Percentiles rank a stretch among this genome's conserved stretches.
phyloP scores from a whole-genome alignment of 1,139 yeast genomes.

The Arxiozyma slooffiae region DNA sequence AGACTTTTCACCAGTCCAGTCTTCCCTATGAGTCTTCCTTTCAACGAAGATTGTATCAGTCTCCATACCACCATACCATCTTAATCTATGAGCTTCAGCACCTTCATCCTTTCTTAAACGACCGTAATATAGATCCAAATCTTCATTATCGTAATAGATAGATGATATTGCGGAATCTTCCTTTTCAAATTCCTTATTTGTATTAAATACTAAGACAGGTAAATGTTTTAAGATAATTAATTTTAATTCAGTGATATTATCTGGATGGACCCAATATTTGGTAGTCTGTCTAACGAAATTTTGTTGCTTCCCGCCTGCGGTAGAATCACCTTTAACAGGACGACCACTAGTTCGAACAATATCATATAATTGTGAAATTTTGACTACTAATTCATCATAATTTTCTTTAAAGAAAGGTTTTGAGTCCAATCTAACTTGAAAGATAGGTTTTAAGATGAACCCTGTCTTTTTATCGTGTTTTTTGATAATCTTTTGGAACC shows the following conservation, averaged over 20 bases:
- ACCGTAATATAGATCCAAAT: constrained; percentile 86
- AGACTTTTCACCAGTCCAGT: constrained; percentile 98
- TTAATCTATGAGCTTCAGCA: constrained; percentile 93
- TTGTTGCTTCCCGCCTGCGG: constrained; percentile 97
- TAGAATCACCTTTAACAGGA: constrained; percentile 84
- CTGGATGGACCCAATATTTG: constrained; percentile 98
- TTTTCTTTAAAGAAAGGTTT: constrained; percentile 94
- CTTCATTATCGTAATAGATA: constrained; percentile 82
- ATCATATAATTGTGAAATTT: constrained; percentile 80
- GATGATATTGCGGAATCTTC: constrained; percentile 96
- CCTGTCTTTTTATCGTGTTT: constrained; percentile 90
- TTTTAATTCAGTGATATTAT: constrained; percentile 94
- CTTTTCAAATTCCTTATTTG: constrained; percentile 87
- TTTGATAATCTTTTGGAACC: constrained; percentile 89
- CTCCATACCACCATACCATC: constrained; percentile 99
- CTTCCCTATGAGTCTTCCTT: constrained; percentile 96
- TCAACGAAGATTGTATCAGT: constrained; percentile 89
- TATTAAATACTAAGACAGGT: constrained; percentile 91
- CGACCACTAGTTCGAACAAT: constrained; percentile 91
- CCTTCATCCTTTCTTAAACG: constrained; percentile 94
- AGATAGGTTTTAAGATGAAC: constrained; percentile 78
- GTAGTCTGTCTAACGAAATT: constrained; percentile 97
- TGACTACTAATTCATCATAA: constrained; percentile 79
- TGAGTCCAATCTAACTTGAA: constrained; percentile 82
- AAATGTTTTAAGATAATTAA: constrained; percentile 84